phyloP scores from a whole-genome alignment of 2,329 filamentous ascomycete species.

The Pseudocercospora eumusae region DNA sequence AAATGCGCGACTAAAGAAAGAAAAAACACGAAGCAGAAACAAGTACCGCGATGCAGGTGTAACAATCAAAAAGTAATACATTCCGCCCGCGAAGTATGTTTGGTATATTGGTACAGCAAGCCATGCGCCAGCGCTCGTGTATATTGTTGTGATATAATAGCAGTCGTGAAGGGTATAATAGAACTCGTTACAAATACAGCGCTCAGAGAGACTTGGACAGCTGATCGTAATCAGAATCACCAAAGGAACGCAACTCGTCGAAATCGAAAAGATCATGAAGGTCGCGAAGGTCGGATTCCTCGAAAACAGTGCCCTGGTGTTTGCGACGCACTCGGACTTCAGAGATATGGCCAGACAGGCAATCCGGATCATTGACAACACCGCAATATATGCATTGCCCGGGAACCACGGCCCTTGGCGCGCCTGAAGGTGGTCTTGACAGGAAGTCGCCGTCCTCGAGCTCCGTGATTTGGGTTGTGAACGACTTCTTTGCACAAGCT shows the following conservation, averaged over 20 bases:
- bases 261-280: conserved; percentile 1
- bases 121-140: background rate
- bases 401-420: background rate
- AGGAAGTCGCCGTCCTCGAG: background rate
- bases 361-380: background rate
- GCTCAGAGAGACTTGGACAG: background rate
- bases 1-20: no score
- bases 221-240: background rate
- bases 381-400: conserved; percentile 2
- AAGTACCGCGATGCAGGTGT: background rate
- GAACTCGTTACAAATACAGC: background rate
- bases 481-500: conserved; percentile 1
- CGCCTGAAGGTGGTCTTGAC: background rate
- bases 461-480: background rate
- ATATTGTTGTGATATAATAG: background rate
- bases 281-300: background rate
- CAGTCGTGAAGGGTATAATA: background rate
- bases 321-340: conserved; percentile 3
- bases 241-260: background rate
- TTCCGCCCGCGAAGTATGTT: background rate
- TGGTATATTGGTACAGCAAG: background rate
- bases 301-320: conserved; percentile 2
- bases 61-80: background rate
- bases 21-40: no score
- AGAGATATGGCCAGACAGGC: background rate